Evolutionary conservation across 2,329 filamentous ascomycete genomes (phyloP).

Genomic region (Venturia nashicola): DNA sequence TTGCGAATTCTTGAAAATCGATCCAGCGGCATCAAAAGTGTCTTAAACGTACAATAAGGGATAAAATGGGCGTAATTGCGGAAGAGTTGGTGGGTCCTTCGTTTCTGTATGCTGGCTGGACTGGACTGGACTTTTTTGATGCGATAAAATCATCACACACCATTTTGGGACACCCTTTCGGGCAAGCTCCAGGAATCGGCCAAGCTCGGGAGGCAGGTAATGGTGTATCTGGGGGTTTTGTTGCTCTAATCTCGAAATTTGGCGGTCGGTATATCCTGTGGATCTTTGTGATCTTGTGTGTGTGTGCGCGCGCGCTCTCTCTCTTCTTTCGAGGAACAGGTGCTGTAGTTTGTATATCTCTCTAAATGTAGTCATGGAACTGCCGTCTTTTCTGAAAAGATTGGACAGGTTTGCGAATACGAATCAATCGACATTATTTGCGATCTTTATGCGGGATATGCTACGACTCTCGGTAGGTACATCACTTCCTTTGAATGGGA

Average conservation of each 20-base stretch:
- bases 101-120: neutral
- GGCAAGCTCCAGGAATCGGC: neutral
- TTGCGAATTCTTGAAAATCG: neutral
- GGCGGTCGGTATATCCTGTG: neutral
- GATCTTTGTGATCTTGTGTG: neutral
- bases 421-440: no score
- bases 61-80: neutral
- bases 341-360: neutral
- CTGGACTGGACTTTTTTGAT: neutral
- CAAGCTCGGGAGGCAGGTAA: neutral
- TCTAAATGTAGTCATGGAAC: neutral
- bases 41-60: neutral
- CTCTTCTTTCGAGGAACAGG: neutral
- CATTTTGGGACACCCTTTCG: neutral
- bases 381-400: neutral
- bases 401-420: neutral
- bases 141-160: neutral
- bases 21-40: neutral
- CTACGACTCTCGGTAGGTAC: no score
- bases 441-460: no score
- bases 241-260: neutral
- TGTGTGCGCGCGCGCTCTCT: neutral
- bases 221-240: neutral
- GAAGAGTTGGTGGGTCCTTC: neutral
- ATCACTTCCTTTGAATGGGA: no score